Evolutionary conservation across 179 eudicot species (phyloP), one percentile per base, ranked within the genome.

Genomic region (Silene vulgaris): DNA sequence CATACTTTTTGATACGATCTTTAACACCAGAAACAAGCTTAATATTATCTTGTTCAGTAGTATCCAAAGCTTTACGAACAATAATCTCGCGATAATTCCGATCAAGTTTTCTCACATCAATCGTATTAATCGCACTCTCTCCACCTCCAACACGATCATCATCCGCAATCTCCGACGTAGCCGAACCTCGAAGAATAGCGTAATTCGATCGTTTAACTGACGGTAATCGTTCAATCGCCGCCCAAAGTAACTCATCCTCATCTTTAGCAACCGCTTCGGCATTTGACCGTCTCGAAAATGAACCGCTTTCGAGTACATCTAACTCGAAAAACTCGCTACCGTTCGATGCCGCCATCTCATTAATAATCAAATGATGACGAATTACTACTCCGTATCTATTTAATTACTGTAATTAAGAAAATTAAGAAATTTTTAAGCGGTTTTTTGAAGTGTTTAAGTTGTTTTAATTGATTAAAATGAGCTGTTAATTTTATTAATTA

Each of bases 41-140:
- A 63, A 57, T 88, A 73, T 94, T 89, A 72, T 94, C 96, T 79
- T 92, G 97, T 16, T 90, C 98, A 1, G 86, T 43, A 8, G 98
- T 94, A 32, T 87, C 91, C 68, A 94, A 77, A 0, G 98, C 98
- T 19, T 84, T 79, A 72, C 61, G 77, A 21, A 94, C 97, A 17
- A 94, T 76, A n/a, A 83, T 88, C 76, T 90, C 94, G 0, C 98
- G 90, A 23, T 74, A 40, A 14, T 9, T 26, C 5, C 91, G 87
- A 84, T 87, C 87, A 2, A 94, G 89, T 54, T 87, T 92, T 52
- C 88, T 65, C 1, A 94, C 97, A 59, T 94, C 97, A 8, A 92
- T 72, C 20, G 89, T 71, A 30, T 61, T 72, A 2, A 75, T 80
- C 73, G 82, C 9, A 69, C 78, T 20, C 0, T 54, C 72, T 21